These are phyloP conservation scores for Monilinia fructicola DNA, from an alignment of 2,329 filamentous ascomycete genomes.

Conservation along the genomic window DNA sequence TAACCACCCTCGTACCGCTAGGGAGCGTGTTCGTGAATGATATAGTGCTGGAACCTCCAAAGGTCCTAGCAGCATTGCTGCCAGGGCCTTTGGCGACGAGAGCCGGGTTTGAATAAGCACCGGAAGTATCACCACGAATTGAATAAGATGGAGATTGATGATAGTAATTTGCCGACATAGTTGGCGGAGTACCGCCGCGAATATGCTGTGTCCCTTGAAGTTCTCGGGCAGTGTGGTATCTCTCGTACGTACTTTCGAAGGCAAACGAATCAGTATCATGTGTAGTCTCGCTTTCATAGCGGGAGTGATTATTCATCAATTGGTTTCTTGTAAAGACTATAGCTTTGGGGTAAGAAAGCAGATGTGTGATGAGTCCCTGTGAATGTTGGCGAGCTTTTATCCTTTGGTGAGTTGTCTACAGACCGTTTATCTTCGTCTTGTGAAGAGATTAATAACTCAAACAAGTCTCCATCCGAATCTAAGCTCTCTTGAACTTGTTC, in stretches of 20 bases:
- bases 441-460: neutral
- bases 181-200: neutral
- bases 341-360: neutral
- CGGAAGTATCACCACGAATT: neutral
- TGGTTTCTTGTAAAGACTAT: neutral
- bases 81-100: neutral
- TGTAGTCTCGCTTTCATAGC: neutral
- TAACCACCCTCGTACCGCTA: no score
- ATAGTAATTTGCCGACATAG: neutral
- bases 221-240: neutral
- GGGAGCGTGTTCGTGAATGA: neutral
- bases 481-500: conserved; percentile 4
- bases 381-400: neutral
- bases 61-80: neutral
- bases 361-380: neutral
- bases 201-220: neutral
- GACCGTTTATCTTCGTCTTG: neutral
- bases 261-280: conserved; percentile 5
- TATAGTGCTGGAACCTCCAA: neutral
- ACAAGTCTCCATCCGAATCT: neutral
- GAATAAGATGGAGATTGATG: neutral
- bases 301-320: conserved; percentile 4
- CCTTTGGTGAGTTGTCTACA: no score
- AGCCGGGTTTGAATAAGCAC: neutral
- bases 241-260: conserved; percentile 1